phyloP scores from a whole-genome alignment of 1,139 yeast species.

The Kurtzmaniella quercitrusa region DNA sequence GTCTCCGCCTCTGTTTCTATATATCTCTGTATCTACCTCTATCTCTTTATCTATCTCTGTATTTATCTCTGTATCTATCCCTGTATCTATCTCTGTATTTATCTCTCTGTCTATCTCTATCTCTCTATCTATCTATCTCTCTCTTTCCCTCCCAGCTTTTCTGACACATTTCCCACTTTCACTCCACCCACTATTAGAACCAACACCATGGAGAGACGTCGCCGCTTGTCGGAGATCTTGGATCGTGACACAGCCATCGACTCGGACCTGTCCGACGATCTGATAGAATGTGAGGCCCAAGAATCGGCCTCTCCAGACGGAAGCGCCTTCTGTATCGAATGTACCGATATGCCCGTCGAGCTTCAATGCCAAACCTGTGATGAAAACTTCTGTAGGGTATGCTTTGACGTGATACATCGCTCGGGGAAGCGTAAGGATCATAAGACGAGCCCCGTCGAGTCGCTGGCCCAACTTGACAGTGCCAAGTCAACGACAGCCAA shows the following conservation, averaged over 20 bases:
- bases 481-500: background rate
- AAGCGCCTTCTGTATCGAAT: conserved; percentile 49
- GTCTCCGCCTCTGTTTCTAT: too few species aligned
- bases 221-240: conserved; percentile 2
- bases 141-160: background rate
- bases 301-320: background rate
- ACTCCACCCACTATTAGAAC: background rate
- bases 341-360: conserved; percentile 66
- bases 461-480: background rate
- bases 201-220: conserved; percentile 2
- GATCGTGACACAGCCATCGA: background rate
- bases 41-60: too few species aligned
- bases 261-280: conserved; percentile 1
- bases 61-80: too few species aligned
- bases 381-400: conserved; percentile 63
- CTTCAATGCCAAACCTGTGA: conserved; percentile 53
- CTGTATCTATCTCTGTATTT: too few species aligned
- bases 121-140: background rate
- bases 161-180: background rate
- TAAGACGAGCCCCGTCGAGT: conserved; percentile 13
- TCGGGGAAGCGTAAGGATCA: conserved; percentile 55
- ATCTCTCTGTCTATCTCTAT: background rate
- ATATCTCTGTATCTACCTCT: too few species aligned
- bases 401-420: conserved; percentile 61
- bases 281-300: conserved; percentile 3